Base-by-base conservation (phyloP, 257 asterid species). In the Capsicum pubescens region DNA sequence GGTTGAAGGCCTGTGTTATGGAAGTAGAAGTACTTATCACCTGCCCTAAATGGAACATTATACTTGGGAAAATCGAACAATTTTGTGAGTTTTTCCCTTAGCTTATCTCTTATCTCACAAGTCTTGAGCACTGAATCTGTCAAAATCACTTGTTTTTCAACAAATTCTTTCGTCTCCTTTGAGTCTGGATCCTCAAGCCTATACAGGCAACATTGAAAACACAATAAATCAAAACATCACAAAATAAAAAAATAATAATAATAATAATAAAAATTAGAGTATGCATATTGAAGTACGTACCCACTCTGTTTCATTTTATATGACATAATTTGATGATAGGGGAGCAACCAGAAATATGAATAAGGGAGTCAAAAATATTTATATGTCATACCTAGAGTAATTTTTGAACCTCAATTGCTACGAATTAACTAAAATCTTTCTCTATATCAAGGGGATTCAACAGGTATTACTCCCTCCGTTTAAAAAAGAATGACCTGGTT, bases 131-230 rank as follows among this genome's bases (percentile, higher is more conserved):
- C 91, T 2, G 96, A 91, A 17, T 95, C 96, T 1, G 97, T 93
- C 87, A 97, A 80, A 64, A 88, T 83, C 88, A 88, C 90, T 85
- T 97, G 98, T 86, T 92, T 90, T 77, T 91, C 93, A 54, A 94
- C 98, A 57, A 91, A 96, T n/a, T 90, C 97, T 80, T 84, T 95
- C 0, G 99, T 97, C 90, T 97, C 99, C 36, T 83, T 89, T 0
- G 98, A 95, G 88, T 97, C 99, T 16, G 98, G 98, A 81, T 97
- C 98, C 92, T 97, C 99, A 39, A 97, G 97, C 99, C 99, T 97
- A 88, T 6, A 60, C 6, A 61, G 63, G 81, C 35, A 85, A 79
- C 32, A 60, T 58, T 71, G 44, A 86, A 84, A 63, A 67, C 76
- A 35, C 79, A 42, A 67, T 35, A 48, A 58, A 39, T 48, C 26